Conservation (phyloP, 73 alveolate genomes). For the Uronychia setigera region DNA sequence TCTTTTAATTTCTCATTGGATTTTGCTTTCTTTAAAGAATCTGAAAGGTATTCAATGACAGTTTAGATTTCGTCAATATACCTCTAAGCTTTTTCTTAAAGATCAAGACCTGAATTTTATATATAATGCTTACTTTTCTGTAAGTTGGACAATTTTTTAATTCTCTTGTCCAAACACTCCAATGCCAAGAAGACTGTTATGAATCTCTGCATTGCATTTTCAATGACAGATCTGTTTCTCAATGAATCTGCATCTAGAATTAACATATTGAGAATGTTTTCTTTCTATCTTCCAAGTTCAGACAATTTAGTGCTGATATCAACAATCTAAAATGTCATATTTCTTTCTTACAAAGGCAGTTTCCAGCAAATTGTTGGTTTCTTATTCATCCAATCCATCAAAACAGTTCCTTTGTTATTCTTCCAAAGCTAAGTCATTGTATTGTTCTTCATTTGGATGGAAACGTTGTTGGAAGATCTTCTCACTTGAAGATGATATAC, state of each 20-base stretch:
- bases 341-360: not conserved
- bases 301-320: not conserved
- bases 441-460: not conserved
- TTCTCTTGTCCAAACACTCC: not conserved
- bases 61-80: not conserved
- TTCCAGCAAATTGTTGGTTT: not conserved
- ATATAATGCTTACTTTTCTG: too few species aligned
- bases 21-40: not conserved
- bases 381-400: not conserved
- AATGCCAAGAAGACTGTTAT: not conserved
- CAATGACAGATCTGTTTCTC: not conserved
- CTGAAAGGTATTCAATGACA: not conserved
- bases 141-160: too few species aligned
- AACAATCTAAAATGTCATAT: not conserved
- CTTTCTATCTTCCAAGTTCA: not conserved
- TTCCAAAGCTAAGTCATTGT: not conserved
- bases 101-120: too few species aligned
- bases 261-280: too few species aligned
- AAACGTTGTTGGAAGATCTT: not conserved
- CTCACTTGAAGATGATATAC: not conserved
- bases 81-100: too few species aligned
- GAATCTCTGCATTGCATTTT: not conserved
- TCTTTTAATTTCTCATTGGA: too few species aligned
- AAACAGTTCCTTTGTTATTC: too few species aligned
- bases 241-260: not conserved